Evolutionary conservation across 306 rosid genomes (phyloP).

Genomic region (Trifolium subterraneum): DNA sequence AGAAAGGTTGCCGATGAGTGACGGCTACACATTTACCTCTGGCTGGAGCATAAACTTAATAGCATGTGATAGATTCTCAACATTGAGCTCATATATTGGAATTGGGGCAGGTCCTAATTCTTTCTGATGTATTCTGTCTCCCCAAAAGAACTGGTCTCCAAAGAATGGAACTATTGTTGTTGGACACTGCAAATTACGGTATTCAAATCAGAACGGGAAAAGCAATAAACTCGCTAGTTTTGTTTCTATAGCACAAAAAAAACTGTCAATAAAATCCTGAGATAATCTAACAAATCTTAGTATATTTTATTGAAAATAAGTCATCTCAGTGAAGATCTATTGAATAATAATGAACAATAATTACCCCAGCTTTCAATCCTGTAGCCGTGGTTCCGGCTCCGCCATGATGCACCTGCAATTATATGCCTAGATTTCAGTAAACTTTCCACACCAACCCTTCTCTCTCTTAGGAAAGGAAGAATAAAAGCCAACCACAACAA

Average conservation of each 20-base stretch:
- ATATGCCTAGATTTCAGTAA: neutral
- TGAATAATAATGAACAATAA: constrained; percentile 56
- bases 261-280: no score
- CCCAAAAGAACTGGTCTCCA: constrained; percentile 99
- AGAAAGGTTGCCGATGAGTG: neutral
- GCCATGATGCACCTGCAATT: constrained; percentile 95
- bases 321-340: constrained; percentile 15
- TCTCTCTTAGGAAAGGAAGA: no score
- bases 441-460: neutral
- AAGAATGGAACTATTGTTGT: constrained; percentile 95
- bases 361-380: constrained; percentile 96
- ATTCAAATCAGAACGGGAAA: constrained; percentile 37
- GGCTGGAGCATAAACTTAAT: constrained; percentile 90
- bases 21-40: constrained; percentile 58
- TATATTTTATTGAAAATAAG: neutral
- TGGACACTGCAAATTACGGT: constrained; percentile 72
- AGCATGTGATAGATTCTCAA: constrained; percentile 72
- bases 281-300: neutral
- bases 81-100: constrained; percentile 72
- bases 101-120: constrained; percentile 86
- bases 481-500: no score
- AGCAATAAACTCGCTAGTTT: neutral
- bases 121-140: constrained; percentile 75
- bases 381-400: constrained; percentile 99
- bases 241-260: neutral